These are phyloP conservation scores for Pleurozium schreberi DNA, from an alignment of 225 moss, liverwort and hornwort genomes.

Conservation along the genomic window DNA sequence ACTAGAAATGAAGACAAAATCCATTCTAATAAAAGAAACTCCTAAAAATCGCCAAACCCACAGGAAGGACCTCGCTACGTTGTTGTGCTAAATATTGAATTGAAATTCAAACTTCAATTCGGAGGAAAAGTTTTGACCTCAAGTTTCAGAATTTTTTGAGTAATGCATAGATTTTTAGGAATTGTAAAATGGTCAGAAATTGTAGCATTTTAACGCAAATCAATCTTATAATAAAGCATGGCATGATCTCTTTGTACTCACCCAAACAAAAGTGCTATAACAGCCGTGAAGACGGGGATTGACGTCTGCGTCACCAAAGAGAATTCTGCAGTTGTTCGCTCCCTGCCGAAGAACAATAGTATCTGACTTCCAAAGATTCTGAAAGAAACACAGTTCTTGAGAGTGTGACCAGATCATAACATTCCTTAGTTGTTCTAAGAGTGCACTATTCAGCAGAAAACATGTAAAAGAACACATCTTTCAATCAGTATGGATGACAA, in stretches of 20 bases:
- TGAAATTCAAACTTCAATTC: not conserved
- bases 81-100: not conserved
- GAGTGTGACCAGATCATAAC: not conserved
- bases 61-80: not conserved
- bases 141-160: not conserved
- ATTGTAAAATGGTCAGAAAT: not conserved
- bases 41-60: not conserved
- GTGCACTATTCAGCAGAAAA: not conserved
- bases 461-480: not conserved
- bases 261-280: constrained; percentile 62
- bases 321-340: constrained; percentile 46
- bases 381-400: not conserved
- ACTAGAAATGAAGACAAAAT: not conserved
- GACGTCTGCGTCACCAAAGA: constrained; percentile 48
- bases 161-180: not conserved
- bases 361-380: constrained; percentile 79
- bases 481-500: not conserved
- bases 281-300: constrained; percentile 54
- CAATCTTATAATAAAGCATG: not conserved
- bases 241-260: constrained; percentile 1
- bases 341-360: constrained; percentile 51
- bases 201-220: not conserved
- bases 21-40: not conserved
- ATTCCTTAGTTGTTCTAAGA: not conserved
- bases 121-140: not conserved